A percentile compares a stretch with the other conserved stretches of the same genome.
phyloP scores from a whole-genome alignment of 345 rosid genomes.

The Salix dunnii region DNA sequence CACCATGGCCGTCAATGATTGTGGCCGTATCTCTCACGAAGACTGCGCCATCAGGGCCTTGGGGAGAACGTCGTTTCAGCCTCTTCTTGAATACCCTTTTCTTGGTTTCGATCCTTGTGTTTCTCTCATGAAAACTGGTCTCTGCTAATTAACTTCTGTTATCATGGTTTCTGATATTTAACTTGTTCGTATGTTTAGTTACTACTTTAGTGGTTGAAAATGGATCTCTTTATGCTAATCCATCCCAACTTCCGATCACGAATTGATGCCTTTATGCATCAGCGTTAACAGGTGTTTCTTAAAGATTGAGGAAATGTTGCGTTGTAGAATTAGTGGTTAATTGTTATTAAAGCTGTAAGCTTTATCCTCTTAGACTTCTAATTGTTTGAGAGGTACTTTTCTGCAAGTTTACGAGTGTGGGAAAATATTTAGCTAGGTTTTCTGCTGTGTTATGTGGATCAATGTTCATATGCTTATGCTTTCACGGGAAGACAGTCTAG shows the following conservation, averaged over 20 bases:
- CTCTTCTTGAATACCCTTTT: slow-evolving; percentile 73
- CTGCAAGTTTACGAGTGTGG: neutral
- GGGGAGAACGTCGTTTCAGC: slow-evolving; percentile 71
- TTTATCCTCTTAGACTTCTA: neutral
- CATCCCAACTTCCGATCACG: neutral
- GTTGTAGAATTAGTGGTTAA: neutral
- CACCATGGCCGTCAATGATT: slow-evolving; percentile 68
- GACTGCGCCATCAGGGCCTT: too few species aligned
- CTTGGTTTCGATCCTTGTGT: neutral
- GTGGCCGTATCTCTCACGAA: slow-evolving; percentile 46
- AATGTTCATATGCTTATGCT: too few species aligned
- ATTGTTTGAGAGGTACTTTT: neutral
- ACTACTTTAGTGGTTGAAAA: neutral
- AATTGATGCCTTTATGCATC: neutral
- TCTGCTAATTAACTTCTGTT: neutral
- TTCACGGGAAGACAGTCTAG: too few species aligned
- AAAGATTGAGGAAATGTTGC: neutral
- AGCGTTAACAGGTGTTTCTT: neutral
- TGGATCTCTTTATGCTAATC: neutral
- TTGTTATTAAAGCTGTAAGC: neutral
- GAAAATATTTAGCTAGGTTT: neutral
- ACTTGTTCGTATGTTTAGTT: neutral
- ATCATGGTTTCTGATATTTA: neutral
- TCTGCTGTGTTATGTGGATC: neutral
- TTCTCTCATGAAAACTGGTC: neutral